Percentiles rank a stretch among this genome's conserved stretches.
These are phyloP conservation scores for Colletotrichum sp. DNA, from an alignment of 2,329 filamentous ascomycete species.

Conservation along the genomic window DNA sequence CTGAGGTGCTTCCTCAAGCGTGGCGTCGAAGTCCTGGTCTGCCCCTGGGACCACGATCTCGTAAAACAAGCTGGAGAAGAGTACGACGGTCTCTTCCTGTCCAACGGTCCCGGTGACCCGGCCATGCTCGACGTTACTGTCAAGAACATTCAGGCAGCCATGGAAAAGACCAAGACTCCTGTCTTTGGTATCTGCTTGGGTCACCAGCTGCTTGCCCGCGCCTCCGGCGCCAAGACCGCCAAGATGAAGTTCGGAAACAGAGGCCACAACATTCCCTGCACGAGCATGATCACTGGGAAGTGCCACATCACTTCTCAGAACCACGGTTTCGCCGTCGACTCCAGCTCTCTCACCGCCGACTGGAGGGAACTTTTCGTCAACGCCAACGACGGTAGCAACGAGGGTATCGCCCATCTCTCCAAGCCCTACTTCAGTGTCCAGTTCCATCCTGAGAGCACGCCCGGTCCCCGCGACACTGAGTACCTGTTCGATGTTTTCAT, in stretches of 20 bases:
- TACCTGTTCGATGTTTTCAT: conserved; percentile 98
- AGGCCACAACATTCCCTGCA: conserved; percentile 98
- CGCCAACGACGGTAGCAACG: conserved; percentile 97
- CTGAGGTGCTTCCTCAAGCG: conserved; percentile 89
- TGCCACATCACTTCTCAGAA: conserved; percentile 99
- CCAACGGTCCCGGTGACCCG: conserved; percentile 96
- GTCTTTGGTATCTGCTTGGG: conserved; percentile 97
- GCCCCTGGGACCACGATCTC: conserved; percentile 96
- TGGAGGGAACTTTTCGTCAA: conserved; percentile 98
- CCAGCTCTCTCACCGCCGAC: conserved; percentile 72
- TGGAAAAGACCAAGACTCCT: conserved; percentile 81
- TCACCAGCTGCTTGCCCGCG: conserved; percentile 89
- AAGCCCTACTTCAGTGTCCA: conserved; percentile 99
- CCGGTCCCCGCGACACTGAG: conserved; percentile 93
- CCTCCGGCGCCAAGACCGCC: conserved; percentile 80
- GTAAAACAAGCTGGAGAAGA: conserved; percentile 75
- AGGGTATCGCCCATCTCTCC: conserved; percentile 88
- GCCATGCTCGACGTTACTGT: conserved; percentile 82
- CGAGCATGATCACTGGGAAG: conserved; percentile 91
- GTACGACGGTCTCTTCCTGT: conserved; percentile 97
- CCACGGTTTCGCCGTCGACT: conserved; percentile 93
- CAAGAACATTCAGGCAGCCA: conserved; percentile 76
- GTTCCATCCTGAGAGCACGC: conserved; percentile 97
- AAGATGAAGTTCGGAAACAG: conserved; percentile 99
- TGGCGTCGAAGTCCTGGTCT: conserved; percentile 91